Evolutionary conservation across 371 early-diverging fungal species (phyloP).

Genomic region (Mortierella sp.): DNA sequence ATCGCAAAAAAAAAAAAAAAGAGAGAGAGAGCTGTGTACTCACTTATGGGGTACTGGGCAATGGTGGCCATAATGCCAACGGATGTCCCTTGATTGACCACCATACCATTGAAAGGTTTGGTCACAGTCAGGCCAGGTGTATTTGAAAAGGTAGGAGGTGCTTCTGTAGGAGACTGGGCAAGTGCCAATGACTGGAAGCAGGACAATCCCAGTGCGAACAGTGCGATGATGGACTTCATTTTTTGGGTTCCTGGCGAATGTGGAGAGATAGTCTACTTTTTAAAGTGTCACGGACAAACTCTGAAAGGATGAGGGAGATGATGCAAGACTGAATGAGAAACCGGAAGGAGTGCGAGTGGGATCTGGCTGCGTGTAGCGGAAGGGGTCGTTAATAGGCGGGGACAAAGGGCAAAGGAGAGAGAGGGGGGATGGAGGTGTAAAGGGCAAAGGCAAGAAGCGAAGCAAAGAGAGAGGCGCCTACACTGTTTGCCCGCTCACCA

Average conservation of each 20-base stretch:
- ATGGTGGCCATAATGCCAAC: not conserved
- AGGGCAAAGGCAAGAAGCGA: too few relatives aligned
- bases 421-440: too few relatives aligned
- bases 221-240: not conserved
- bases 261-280: not conserved
- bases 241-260: not conserved
- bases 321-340: not conserved
- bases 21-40: too few relatives aligned
- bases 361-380: not conserved
- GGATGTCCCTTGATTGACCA: slow-evolving; percentile 1
- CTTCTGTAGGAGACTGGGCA: not conserved
- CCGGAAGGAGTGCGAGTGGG: too few relatives aligned
- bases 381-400: slow-evolving; percentile 3
- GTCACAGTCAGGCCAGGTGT: slow-evolving; percentile 1
- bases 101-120: slow-evolving; percentile 1
- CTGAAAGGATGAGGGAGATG: not conserved
- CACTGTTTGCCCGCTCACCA: too few relatives aligned
- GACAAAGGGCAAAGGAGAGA: too few relatives aligned
- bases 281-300: not conserved
- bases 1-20: too few relatives aligned
- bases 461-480: too few relatives aligned
- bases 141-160: slow-evolving; percentile 7
- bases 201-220: not conserved
- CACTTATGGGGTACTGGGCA: too few relatives aligned
- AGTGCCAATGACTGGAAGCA: not conserved